phyloP scores from a whole-genome alignment of 2,329 filamentous ascomycete genomes.

The Botrytis sinoallii region DNA sequence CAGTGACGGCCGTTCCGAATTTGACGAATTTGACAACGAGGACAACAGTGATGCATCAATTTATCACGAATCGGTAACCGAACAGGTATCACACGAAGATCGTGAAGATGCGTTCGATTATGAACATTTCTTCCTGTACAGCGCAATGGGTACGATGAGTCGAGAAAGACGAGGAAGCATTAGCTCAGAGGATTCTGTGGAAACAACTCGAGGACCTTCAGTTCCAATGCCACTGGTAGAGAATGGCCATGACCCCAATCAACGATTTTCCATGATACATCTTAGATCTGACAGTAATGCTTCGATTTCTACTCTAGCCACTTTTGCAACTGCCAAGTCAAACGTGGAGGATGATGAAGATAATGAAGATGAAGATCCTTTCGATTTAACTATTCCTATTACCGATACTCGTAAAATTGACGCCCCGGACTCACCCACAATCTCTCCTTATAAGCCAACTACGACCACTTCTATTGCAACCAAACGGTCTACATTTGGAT shows the following conservation, averaged over 20 bases:
- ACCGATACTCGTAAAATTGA: background rate
- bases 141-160: conserved; percentile 77
- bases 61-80: conserved; percentile 59
- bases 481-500: conserved; percentile 36
- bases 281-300: conserved; percentile 54
- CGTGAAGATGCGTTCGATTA: conserved; percentile 95
- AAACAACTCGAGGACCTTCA: conserved; percentile 53
- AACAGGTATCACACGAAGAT: conserved; percentile 78
- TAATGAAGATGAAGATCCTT: conserved; percentile 38
- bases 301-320: conserved; percentile 58
- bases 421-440: background rate
- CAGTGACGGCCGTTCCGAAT: conserved; percentile 36
- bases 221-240: conserved; percentile 20
- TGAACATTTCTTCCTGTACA: conserved; percentile 92
- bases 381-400: background rate
- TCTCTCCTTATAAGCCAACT: conserved; percentile 11
- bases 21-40: conserved; percentile 46
- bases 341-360: conserved; percentile 42
- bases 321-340: conserved; percentile 63
- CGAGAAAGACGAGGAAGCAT: conserved; percentile 51
- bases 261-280: conserved; percentile 37
- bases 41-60: conserved; percentile 60
- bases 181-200: conserved; percentile 58
- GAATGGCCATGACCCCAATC: conserved; percentile 21
- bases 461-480: conserved; percentile 24